Evolutionary conservation across 75 land plant genomes (phyloP).

Genomic region (Pinus taeda): DNA sequence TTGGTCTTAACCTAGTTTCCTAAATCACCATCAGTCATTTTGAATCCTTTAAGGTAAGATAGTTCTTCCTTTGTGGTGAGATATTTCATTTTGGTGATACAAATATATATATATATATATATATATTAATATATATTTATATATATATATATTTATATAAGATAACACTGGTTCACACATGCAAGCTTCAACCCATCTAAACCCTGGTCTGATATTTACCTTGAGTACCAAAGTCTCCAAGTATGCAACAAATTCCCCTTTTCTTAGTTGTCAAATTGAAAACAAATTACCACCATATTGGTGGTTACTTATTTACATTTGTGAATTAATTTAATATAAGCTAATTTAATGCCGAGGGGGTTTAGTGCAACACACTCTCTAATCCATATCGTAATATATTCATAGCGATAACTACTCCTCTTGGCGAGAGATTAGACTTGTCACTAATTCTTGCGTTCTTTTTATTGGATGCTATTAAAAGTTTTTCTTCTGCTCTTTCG

Average conservation of each 20-base stretch:
- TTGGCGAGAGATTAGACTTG: slow-evolving; percentile 83
- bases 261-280: background rate
- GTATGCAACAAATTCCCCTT: too few relatives aligned
- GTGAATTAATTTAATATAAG: background rate
- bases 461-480: slow-evolving; percentile 81
- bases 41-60: slow-evolving; percentile 81
- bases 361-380: slow-evolving; percentile 73
- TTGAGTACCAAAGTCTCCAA: background rate
- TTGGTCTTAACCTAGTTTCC: slow-evolving; percentile 98
- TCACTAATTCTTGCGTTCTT: slow-evolving; percentile 95
- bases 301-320: background rate
- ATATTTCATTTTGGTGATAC: too few relatives aligned
- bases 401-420: slow-evolving; percentile 90
- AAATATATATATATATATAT: too few relatives aligned
- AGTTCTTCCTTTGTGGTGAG: background rate
- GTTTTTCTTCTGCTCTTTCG: slow-evolving; percentile 91
- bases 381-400: slow-evolving; percentile 98
- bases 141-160: too few relatives aligned
- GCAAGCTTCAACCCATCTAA: background rate
- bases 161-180: too few relatives aligned
- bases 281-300: background rate
- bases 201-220: too few relatives aligned
- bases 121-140: background rate
- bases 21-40: slow-evolving; percentile 80
- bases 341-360: background rate